Evolutionary conservation across 495 filamentous ascomycete genomes (phyloP).

Genomic region (Tuber brumale): DNA sequence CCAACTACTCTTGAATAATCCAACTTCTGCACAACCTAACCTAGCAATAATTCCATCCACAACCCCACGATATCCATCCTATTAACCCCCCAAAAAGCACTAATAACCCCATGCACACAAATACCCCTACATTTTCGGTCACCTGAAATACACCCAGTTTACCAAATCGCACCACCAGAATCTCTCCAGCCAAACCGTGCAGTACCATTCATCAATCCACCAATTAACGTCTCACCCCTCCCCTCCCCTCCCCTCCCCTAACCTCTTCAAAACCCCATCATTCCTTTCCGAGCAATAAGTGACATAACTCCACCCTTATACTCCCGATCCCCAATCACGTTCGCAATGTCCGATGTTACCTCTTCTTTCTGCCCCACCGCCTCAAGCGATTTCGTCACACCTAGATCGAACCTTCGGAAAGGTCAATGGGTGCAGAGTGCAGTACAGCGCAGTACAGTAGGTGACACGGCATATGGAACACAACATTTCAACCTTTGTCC

Average conservation of each 20-base stretch:
- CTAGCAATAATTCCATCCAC: too few species aligned
- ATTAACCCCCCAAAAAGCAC: neutral
- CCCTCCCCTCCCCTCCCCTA: too few species aligned
- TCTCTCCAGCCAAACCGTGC: too few species aligned
- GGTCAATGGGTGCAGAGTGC: neutral
- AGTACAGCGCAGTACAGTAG: neutral
- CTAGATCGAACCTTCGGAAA: neutral
- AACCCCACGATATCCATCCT: too few species aligned
- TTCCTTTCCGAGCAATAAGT: neutral
- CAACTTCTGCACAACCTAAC: too few species aligned
- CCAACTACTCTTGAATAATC: too few species aligned
- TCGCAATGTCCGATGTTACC: neutral
- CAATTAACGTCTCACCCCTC: too few species aligned
- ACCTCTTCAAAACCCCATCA: too few species aligned
- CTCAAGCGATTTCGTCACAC: neutral
- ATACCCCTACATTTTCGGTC: neutral
- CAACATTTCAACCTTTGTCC: neutral
- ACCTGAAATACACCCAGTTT: neutral
- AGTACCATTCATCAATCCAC: too few species aligned
- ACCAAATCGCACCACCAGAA: neutral
- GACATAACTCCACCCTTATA: neutral
- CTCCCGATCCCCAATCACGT: neutral
- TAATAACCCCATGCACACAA: neutral
- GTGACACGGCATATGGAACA: neutral
- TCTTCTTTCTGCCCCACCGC: neutral